A percentile compares a stretch with the other conserved stretches of the same genome.
phyloP scores from a whole-genome alignment of 2,329 filamentous ascomycete genomes.

The Mycosphaerella sp. region DNA sequence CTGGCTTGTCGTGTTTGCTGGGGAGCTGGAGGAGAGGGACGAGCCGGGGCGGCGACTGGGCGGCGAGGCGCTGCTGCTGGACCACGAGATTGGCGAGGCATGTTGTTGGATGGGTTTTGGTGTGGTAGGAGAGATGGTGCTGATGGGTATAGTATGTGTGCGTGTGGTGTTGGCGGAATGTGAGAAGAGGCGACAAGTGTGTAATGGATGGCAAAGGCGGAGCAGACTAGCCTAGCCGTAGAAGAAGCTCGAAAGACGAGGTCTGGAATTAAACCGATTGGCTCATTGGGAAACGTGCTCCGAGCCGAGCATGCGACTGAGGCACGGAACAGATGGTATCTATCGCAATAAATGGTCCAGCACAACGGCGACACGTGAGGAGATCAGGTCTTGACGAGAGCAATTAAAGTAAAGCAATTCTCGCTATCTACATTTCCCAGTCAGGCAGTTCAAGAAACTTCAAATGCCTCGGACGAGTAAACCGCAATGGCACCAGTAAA shows the following conservation, averaged over 20 bases:
- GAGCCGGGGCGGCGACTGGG: slow-evolving; percentile 34
- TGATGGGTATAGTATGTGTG: neutral
- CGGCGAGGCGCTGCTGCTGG: slow-evolving; percentile 41
- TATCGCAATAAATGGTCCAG: neutral
- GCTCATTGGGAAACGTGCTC: no score
- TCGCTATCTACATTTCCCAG: slow-evolving; percentile 1
- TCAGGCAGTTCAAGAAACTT: neutral
- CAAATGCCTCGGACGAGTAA: neutral
- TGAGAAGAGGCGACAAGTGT: slow-evolving; percentile 2
- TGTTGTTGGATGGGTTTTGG: slow-evolving; percentile 24
- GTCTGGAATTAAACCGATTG: neutral
- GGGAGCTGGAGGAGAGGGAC: slow-evolving; percentile 63
- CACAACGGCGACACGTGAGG: neutral
- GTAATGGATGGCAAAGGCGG: slow-evolving; percentile 11
- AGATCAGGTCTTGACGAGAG: neutral
- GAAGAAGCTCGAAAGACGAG: slow-evolving; percentile 8
- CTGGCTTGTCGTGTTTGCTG: slow-evolving; percentile 46
- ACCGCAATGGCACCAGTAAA: neutral
- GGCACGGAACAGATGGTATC: no score
- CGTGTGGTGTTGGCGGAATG: neutral
- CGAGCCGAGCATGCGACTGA: no score
- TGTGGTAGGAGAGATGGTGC: slow-evolving; percentile 1
- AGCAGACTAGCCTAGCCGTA: neutral
- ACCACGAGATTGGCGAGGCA: slow-evolving; percentile 46
- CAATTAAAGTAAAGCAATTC: neutral